A percentile compares a stretch with the other conserved stretches of the same genome.
phyloP scores from a whole-genome alignment of 108 stramenopile species.

The Fistulifera pelliculosa region DNA sequence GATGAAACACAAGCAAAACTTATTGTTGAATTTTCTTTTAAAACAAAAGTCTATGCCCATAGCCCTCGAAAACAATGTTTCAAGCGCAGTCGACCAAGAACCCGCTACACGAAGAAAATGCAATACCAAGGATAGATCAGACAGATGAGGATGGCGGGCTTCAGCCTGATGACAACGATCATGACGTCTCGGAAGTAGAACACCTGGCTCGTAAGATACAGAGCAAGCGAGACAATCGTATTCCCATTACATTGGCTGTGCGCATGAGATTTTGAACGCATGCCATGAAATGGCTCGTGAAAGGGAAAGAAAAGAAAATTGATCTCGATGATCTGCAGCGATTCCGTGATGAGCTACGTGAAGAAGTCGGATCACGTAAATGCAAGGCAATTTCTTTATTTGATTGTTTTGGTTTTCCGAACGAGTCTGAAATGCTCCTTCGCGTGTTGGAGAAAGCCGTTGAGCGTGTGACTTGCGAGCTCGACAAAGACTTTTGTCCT shows the following conservation, averaged over 20 bases:
- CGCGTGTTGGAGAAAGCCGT: slow-evolving; percentile 2
- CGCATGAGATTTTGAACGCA: slow-evolving; percentile 22
- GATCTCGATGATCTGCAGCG: slow-evolving; percentile 1
- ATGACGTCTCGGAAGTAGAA: slow-evolving; percentile 10
- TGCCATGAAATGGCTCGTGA: slow-evolving; percentile 19
- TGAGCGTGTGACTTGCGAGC: not conserved
- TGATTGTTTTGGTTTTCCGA: slow-evolving; percentile 7
- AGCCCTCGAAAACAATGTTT: no score
- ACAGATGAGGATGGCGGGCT: no score
- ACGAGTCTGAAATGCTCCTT: slow-evolving; percentile 8
- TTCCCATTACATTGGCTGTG: slow-evolving; percentile 22
- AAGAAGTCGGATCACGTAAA: slow-evolving; percentile 1
- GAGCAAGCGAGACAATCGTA: slow-evolving; percentile 24
- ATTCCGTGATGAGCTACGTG: slow-evolving; percentile 10
- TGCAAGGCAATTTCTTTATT: slow-evolving; percentile 1
- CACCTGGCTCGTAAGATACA: slow-evolving; percentile 19
- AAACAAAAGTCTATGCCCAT: no score
- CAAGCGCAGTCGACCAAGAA: no score
- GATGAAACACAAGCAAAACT: no score
- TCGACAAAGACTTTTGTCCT: slow-evolving; percentile 32
- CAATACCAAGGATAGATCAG: no score
- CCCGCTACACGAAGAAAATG: no score
- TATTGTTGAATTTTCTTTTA: no score
- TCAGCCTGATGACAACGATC: no score
- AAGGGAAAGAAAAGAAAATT: slow-evolving; percentile 10